Conservation (phyloP, 208 protist species). For the Strigomonas galati region DNA sequence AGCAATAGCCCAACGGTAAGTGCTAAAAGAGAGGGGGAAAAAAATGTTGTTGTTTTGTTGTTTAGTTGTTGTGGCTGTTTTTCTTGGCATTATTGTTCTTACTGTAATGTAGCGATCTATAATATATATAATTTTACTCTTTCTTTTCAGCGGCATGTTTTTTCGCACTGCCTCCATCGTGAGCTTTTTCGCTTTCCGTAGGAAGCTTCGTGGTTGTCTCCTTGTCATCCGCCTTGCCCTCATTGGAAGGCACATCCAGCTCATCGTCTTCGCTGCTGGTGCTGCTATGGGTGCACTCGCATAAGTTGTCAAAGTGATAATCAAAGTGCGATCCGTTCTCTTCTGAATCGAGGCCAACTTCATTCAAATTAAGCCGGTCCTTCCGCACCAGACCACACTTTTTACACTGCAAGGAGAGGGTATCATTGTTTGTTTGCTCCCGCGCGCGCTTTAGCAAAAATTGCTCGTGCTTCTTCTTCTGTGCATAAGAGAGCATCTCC, state of each 20-base stretch:
- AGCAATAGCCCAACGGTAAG: background rate
- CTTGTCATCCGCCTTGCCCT: background rate
- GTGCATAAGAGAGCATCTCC: slow-evolving; percentile 63
- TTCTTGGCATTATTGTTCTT: background rate
- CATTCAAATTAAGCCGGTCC: slow-evolving; percentile 85
- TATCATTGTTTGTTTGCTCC: slow-evolving; percentile 73
- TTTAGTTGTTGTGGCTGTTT: background rate
- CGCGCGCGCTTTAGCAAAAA: slow-evolving; percentile 70
- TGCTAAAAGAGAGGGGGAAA: background rate
- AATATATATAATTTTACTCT: background rate
- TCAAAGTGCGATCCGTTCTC: slow-evolving; percentile 88
- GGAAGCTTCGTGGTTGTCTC: background rate
- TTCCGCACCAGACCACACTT: slow-evolving; percentile 80
- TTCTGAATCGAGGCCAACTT: slow-evolving; percentile 84
- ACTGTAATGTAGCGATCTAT: background rate
- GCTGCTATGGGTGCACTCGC: slow-evolving; percentile 69
- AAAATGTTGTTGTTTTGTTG: background rate
- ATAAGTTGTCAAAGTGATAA: slow-evolving; percentile 88
- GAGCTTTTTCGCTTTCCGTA: too few species aligned
- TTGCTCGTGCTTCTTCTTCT: slow-evolving; percentile 39
- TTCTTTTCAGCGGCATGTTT: background rate
- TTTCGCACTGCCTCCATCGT: too few species aligned
- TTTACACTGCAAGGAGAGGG: slow-evolving; percentile 75
- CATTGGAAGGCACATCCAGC: background rate
- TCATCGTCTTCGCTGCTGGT: slow-evolving; percentile 30